Conservation (phyloP, 2,329 filamentous ascomycete species). For the Monosporascus sp. region DNA sequence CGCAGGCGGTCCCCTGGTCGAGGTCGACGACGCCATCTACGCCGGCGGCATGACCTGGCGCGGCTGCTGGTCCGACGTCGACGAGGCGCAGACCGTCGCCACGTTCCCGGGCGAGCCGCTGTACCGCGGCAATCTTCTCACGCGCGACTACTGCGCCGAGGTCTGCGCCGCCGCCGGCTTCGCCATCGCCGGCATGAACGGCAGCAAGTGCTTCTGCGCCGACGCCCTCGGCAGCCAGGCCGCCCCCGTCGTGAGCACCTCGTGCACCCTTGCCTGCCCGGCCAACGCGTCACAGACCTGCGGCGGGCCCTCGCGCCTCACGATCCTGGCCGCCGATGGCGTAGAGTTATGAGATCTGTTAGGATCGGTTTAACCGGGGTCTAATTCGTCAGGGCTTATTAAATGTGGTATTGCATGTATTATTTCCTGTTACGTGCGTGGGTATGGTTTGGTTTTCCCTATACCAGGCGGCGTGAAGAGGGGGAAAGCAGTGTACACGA, state of each 20-base stretch:
- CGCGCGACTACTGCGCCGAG: conserved; percentile 2
- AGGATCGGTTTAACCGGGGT: no score
- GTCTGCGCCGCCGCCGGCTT: background rate
- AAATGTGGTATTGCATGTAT: no score
- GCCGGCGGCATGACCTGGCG: conserved; percentile 2
- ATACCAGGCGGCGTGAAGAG: no score
- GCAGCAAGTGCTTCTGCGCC: conserved; percentile 3
- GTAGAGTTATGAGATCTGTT: background rate
- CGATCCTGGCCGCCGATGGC: conserved; percentile 1
- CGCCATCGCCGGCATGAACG: conserved; percentile 4
- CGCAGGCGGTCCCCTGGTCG: background rate
- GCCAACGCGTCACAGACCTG: conserved; percentile 1
- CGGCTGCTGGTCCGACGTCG: conserved; percentile 4
- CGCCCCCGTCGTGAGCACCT: conserved; percentile 2
- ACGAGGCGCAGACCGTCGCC: conserved; percentile 2
- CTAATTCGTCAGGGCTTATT: no score
- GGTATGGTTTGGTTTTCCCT: no score
- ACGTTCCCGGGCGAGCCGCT: background rate
- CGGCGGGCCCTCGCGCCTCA: conserved; percentile 2
- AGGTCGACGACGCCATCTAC: conserved; percentile 2
- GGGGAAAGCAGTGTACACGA: no score
- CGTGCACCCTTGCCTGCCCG: conserved; percentile 1
- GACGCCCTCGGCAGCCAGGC: conserved; percentile 2
- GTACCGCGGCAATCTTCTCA: conserved; percentile 1
- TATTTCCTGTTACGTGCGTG: no score